These are phyloP conservation scores for Fusarium decemcellulare DNA, from an alignment of 2,329 filamentous ascomycete genomes.

Conservation along the genomic window DNA sequence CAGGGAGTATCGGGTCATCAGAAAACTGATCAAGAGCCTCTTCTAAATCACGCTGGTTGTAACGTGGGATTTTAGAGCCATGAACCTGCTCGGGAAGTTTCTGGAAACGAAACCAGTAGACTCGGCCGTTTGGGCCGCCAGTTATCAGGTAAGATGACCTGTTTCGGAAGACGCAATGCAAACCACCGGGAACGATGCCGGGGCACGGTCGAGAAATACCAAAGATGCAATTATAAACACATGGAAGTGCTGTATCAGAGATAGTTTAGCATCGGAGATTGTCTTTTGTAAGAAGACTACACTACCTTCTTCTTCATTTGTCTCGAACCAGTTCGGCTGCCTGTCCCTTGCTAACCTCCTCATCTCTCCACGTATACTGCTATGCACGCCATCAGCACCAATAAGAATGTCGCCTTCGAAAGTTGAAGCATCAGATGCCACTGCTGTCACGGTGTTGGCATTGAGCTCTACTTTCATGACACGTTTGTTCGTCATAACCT, in stretches of 20 bases:
- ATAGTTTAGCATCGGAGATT: background rate
- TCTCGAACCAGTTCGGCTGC: background rate
- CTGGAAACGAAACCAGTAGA: conserved; percentile 25
- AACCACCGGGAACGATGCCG: background rate
- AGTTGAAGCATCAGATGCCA: background rate
- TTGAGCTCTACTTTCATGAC: background rate
- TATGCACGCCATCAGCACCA: conserved; percentile 1
- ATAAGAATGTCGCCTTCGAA: conserved; percentile 1
- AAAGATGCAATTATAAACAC: conserved; percentile 22
- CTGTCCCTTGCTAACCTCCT: background rate
- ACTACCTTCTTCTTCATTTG: background rate
- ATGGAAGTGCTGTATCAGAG: background rate
- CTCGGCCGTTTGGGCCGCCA: conserved; percentile 58
- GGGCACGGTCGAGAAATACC: conserved; percentile 21
- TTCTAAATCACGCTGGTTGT: conserved; percentile 10
- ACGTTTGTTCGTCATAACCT: background rate
- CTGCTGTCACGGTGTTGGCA: background rate
- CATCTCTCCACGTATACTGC: conserved; percentile 2
- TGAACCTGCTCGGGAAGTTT: conserved; percentile 7
- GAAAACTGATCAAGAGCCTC: background rate
- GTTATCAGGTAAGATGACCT: conserved; percentile 8
- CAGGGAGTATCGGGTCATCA: conserved; percentile 2
- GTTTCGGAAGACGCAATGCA: conserved; percentile 7
- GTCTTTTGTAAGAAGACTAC: background rate
- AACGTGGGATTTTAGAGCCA: conserved; percentile 19